Percentiles rank a stretch among this genome's conserved stretches.
These are phyloP conservation scores for Botryotinia convoluta DNA, from an alignment of 2,329 filamentous ascomycete genomes.

Conservation along the genomic window DNA sequence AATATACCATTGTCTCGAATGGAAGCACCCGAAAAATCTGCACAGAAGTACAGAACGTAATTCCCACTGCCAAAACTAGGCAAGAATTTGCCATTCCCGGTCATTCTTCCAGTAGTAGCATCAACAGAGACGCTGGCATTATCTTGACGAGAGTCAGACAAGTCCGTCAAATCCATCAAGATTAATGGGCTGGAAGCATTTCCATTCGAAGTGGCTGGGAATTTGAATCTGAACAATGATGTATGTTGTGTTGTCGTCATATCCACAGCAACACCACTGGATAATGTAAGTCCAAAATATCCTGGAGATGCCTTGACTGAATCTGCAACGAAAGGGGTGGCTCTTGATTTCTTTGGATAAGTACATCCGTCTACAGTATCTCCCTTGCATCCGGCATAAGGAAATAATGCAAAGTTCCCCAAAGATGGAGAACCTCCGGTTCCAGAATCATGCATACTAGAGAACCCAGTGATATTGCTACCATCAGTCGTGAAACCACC, in stretches of 20 bases:
- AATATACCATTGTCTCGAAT: slow-evolving; percentile 63
- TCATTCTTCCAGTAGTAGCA: slow-evolving; percentile 56
- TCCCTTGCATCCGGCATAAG: slow-evolving; percentile 58
- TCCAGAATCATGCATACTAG: slow-evolving; percentile 45
- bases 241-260: slow-evolving; percentile 66
- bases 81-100: slow-evolving; percentile 57
- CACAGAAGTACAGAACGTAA: slow-evolving; percentile 63
- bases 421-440: slow-evolving; percentile 56
- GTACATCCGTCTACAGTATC: slow-evolving; percentile 61
- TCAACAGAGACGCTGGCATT: slow-evolving; percentile 58
- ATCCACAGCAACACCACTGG: slow-evolving; percentile 57
- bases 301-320: slow-evolving; percentile 60
- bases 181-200: slow-evolving; percentile 52
- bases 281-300: slow-evolving; percentile 60
- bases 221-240: slow-evolving; percentile 64
- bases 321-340: slow-evolving; percentile 42
- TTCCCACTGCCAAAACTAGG: slow-evolving; percentile 64
- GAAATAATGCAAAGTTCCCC: slow-evolving; percentile 72
- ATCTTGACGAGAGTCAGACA: slow-evolving; percentile 56
- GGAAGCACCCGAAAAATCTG: slow-evolving; percentile 59
- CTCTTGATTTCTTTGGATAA: slow-evolving; percentile 51
- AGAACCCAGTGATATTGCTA: slow-evolving; percentile 38
- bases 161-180: slow-evolving; percentile 62
- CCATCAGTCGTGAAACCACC: slow-evolving; percentile 54
- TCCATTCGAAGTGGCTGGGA: slow-evolving; percentile 45